Percentiles rank a stretch among this genome's conserved stretches.
Conservation (phyloP, 2,329 filamentous ascomycete genomes). For the Epichloe scottii region DNA sequence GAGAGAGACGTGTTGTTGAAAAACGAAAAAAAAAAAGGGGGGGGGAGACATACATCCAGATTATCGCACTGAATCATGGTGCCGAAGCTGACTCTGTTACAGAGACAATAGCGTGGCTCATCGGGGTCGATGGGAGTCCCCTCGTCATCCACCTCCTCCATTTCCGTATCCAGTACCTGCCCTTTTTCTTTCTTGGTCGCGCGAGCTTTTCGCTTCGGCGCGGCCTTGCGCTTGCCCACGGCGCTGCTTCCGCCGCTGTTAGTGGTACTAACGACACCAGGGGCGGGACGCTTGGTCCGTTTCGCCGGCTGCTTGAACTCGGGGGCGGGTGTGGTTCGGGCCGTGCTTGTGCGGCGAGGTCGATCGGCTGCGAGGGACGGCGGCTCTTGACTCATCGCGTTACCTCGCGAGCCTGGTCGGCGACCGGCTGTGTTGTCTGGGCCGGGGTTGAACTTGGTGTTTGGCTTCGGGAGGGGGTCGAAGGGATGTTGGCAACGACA, state of each 20-base stretch:
- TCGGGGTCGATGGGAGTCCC: slow-evolving; percentile 60
- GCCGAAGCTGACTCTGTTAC: slow-evolving; percentile 68
- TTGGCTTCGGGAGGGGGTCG: slow-evolving; percentile 21
- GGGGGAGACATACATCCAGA: slow-evolving; percentile 45
- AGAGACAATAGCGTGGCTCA: slow-evolving; percentile 66
- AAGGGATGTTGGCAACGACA: neutral
- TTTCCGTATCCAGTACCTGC: slow-evolving; percentile 27
- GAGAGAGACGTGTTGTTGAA: neutral
- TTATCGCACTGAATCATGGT: slow-evolving; percentile 79
- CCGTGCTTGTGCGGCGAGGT: slow-evolving; percentile 42
- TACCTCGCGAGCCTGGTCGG: slow-evolving; percentile 40
- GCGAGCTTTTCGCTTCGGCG: slow-evolving; percentile 51
- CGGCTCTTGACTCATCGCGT: slow-evolving; percentile 39
- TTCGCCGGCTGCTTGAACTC: slow-evolving; percentile 33
- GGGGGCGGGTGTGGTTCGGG: slow-evolving; percentile 44
- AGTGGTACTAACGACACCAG: slow-evolving; percentile 55
- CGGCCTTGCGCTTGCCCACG: slow-evolving; percentile 58
- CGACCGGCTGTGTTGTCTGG: slow-evolving; percentile 25
- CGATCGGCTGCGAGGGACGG: slow-evolving; percentile 39
- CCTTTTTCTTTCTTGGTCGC: slow-evolving; percentile 36
- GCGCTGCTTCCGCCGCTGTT: slow-evolving; percentile 51
- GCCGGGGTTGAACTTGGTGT: slow-evolving; percentile 22
- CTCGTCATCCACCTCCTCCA: slow-evolving; percentile 54
- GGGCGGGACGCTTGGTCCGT: slow-evolving; percentile 57
- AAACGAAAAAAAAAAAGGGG: neutral